Conservation (phyloP, 208 protist species). For the Crithidia sp. region DNA sequence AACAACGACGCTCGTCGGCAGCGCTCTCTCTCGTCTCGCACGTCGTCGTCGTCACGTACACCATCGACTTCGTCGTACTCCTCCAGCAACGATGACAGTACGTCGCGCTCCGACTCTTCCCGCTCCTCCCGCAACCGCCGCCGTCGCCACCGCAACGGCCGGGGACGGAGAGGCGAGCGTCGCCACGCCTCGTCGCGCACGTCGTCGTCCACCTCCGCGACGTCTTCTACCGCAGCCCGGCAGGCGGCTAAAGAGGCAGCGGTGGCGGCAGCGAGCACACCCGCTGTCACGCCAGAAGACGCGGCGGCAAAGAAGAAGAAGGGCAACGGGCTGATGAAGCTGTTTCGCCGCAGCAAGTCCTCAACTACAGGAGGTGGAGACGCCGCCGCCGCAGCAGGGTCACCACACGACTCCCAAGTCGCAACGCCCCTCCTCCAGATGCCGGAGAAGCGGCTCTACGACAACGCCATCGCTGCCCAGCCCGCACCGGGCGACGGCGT, state of each 20-base stretch:
- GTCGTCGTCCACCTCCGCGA: neutral
- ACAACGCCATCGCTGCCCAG: neutral
- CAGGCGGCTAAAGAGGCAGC: neutral
- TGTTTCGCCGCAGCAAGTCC: slow-evolving; percentile 31
- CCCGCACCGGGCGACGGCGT: neutral
- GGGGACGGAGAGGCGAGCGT: slow-evolving; percentile 7
- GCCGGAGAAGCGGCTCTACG: slow-evolving; percentile 17
- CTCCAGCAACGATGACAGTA: slow-evolving; percentile 9
- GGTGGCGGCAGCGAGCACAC: neutral
- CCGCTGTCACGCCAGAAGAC: neutral
- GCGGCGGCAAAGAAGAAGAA: slow-evolving; percentile 16
- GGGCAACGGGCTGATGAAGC: slow-evolving; percentile 8
- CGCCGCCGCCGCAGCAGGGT: neutral
- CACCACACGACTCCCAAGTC: neutral
- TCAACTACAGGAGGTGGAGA: neutral
- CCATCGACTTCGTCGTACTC: slow-evolving; percentile 6
- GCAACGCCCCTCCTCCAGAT: slow-evolving; percentile 10
- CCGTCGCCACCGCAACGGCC: slow-evolving; percentile 6
- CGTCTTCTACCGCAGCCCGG: neutral
- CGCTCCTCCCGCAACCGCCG: slow-evolving; percentile 7
- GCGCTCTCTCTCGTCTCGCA: slow-evolving; percentile 3
- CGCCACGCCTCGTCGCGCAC: slow-evolving; percentile 11
- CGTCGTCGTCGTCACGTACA: neutral
- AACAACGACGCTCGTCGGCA: slow-evolving; percentile 7
- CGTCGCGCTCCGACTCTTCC: slow-evolving; percentile 4